Evolutionary conservation across 1,284 basidiomycete genomes (phyloP), one percentile per base, ranked within the genome.

Genomic region (Puccinia novopanici): DNA sequence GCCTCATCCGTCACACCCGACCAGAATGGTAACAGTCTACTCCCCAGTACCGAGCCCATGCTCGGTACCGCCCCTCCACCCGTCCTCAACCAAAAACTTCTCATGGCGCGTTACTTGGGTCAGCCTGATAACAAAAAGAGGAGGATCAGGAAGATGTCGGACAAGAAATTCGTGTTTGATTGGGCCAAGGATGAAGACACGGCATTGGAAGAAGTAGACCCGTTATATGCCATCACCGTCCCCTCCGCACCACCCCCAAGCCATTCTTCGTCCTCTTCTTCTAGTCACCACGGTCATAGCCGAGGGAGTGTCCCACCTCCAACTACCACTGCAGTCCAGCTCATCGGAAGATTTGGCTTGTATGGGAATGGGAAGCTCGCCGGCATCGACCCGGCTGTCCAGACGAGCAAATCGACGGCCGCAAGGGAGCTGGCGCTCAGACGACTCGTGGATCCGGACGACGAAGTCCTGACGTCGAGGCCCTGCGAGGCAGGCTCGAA

Each of bases 121-220:
- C 63, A 78, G 57, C 76, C 76, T 9, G 79, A 75, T 63, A 71
- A 84, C 42, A 95, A 95, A 89, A 95, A 95, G 87, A 91, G 93
- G 61, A 93, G 93, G 86, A 91, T 94, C 83, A 91, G 94, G 79
- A 96, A 95, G 87, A 93, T 93, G 89, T 93, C 92, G 84, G 94
- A 95, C 85, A 92, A 94, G 86, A 96, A 96, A 86, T 94, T 98
- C 85, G 92, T 95, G n/a, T 99, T 99, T 84, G 96, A 98, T 85
- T 98, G 96, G 95, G 95, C 94, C 84, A 91, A 91, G 71, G 91
- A 92, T 84, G 95, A 98, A 84, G 95, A 98, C 85, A 97, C 95
- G 19, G 91, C 91, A 84, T 88, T 82, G 40, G 77, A 79, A 81
- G 84, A 85, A 70, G 81, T 83, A 61, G 84, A 85, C 80, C 84